Percentiles rank a stretch among this genome's conserved stretches.
Conservation (phyloP, 2,329 filamentous ascomycete species). For the Ambrosiella beaveri region DNA sequence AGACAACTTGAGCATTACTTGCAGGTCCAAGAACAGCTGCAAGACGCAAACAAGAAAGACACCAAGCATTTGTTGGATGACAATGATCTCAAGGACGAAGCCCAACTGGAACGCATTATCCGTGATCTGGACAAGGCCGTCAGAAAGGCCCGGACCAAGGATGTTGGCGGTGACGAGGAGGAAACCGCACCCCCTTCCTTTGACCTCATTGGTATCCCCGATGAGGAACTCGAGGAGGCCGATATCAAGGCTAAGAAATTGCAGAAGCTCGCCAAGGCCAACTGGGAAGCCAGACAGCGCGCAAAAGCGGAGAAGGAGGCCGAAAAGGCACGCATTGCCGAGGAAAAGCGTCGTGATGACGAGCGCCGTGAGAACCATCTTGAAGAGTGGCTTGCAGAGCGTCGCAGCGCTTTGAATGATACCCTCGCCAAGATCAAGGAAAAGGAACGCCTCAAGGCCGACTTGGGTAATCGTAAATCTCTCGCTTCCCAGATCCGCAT, state of each 20-base stretch:
- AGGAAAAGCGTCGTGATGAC: slow-evolving; percentile 68
- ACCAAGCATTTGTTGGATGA: slow-evolving; percentile 68
- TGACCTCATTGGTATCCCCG: slow-evolving; percentile 71
- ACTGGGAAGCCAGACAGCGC: slow-evolving; percentile 80
- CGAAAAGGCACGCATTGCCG: slow-evolving; percentile 67
- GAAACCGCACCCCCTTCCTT: slow-evolving; percentile 73
- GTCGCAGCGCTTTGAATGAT: slow-evolving; percentile 52
- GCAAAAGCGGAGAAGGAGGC: slow-evolving; percentile 92
- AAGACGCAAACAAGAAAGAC: slow-evolving; percentile 77
- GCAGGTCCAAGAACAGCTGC: slow-evolving; percentile 55
- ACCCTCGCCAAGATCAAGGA: slow-evolving; percentile 78
- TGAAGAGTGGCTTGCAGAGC: slow-evolving; percentile 72
- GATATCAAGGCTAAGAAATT: slow-evolving; percentile 82
- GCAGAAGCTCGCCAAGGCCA: slow-evolving; percentile 83
- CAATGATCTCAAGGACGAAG: slow-evolving; percentile 84
- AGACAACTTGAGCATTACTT: slow-evolving; percentile 90
- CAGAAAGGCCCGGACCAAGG: slow-evolving; percentile 78
- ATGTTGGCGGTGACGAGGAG: slow-evolving; percentile 66
- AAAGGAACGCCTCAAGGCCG: slow-evolving; percentile 78
- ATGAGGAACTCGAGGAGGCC: slow-evolving; percentile 85
- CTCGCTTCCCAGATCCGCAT: slow-evolving; percentile 92
- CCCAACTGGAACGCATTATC: slow-evolving; percentile 65
- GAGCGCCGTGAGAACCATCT: slow-evolving; percentile 72
- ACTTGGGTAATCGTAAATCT: slow-evolving; percentile 91
- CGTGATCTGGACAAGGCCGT: slow-evolving; percentile 83